Conservation (phyloP, 352 stramenopile genomes). For the Plasmopara halstedii region DNA sequence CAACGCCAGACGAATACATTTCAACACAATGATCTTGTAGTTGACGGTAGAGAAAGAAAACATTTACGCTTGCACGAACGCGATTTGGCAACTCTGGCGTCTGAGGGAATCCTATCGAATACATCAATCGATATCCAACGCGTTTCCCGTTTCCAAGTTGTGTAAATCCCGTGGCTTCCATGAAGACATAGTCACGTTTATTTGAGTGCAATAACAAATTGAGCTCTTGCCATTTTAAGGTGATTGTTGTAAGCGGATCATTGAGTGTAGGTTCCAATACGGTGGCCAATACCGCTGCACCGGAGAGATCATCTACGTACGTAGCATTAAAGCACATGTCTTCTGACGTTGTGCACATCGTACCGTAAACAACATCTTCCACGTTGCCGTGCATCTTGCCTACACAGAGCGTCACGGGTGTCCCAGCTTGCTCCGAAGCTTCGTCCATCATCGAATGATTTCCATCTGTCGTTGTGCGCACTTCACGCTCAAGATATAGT, state of each 20-base stretch:
- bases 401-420: constrained; percentile 20
- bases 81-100: constrained; percentile 22
- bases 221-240: constrained; percentile 29
- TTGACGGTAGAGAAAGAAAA: constrained; percentile 31
- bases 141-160: constrained; percentile 23
- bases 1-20: constrained; percentile 21
- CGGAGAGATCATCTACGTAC: constrained; percentile 25
- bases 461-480: constrained; percentile 22
- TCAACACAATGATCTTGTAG: constrained; percentile 21
- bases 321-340: constrained; percentile 29
- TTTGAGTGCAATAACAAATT: constrained; percentile 21
- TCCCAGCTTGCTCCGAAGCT: constrained; percentile 22
- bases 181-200: constrained; percentile 34
- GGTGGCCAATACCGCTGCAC: constrained; percentile 16
- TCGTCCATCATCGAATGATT: constrained; percentile 23
- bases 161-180: constrained; percentile 30
- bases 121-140: constrained; percentile 32
- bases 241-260: constrained; percentile 23
- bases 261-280: constrained; percentile 21
- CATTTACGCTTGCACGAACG: constrained; percentile 20
- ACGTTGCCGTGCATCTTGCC: constrained; percentile 29
- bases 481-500: constrained; percentile 24
- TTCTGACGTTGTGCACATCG: constrained; percentile 19
- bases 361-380: constrained; percentile 32
- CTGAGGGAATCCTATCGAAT: constrained; percentile 32